Evolutionary conservation across 1,139 yeast species (phyloP), one percentile per base, ranked within the genome.

Genomic region (Kurtzmaniella quercitrusa): DNA sequence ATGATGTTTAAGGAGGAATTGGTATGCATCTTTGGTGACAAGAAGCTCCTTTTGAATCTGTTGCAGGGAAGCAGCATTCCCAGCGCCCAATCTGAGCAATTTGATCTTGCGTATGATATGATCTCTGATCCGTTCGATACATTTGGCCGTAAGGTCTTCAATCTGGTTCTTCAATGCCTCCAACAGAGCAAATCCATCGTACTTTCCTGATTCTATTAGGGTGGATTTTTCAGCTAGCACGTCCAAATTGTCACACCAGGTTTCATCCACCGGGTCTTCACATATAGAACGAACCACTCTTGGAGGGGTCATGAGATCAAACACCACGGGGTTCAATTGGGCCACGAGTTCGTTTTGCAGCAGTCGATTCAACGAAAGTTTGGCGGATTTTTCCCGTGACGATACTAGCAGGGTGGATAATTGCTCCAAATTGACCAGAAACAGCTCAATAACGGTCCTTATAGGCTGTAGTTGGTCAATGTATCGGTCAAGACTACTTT

Each of bases 231-330:
- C 89, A 33, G 66, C 66, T 5, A 84, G 58, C 47, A 80, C 80
- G 42, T 73, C 65, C 37, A 83, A 59, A 57, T 81, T 80, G 43
- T 82, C 88, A 15, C 70, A 63, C 91, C 91, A 85, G 16, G 59
- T 47, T 2, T 61, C 58, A 50, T 70, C 66, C 5, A 85, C 63
- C 8, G 73, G 73, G 16, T 74, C 83, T 33, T 64, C 63, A 3
- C 73, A 50, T 1, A 85, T 65, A 1, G 80, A 73, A 42, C 68
- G 65, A 3, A 81, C 75, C 2, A 81, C 66, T 3, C 76, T 77
- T 0, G 96, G 95, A 0, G 96, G 87, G 3, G 90, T 77, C 50
- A 86, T 70, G 21, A 86, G 66, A 50, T 87, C 93, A 34, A 85
- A 73, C 1, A 90, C 82, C 12, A 87, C 66, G 0, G 95, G 95